These are phyloP conservation scores for Polychytrium aggregatum DNA, from an alignment of 192 early-diverging fungal species.

Conservation along the genomic window DNA sequence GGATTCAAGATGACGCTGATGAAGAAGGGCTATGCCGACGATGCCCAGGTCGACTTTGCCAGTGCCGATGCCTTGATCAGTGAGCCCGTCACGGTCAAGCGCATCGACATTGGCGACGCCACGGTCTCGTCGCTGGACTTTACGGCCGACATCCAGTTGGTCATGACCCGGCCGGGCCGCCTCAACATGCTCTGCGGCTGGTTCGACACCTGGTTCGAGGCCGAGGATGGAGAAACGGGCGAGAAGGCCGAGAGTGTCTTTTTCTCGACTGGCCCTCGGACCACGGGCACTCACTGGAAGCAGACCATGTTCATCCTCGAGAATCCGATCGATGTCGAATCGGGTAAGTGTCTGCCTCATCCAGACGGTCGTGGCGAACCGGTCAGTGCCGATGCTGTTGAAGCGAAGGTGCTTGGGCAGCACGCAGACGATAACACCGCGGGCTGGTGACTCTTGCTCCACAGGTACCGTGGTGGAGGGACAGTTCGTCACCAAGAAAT, in stretches of 20 bases:
- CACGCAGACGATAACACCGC: background rate
- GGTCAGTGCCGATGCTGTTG: background rate
- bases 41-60: conserved; percentile 76
- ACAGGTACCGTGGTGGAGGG: conserved; percentile 41
- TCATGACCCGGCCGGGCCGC: conserved; percentile 39
- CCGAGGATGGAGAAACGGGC: conserved; percentile 48
- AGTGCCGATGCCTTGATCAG: conserved; percentile 56
- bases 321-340: conserved; percentile 40
- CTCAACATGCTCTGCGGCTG: conserved; percentile 68
- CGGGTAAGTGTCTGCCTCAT: conserved; percentile 10
- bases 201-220: conserved; percentile 74
- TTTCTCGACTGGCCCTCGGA: conserved; percentile 64
- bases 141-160: conserved; percentile 46
- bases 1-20: conserved; percentile 87
- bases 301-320: conserved; percentile 76
- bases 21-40: conserved; percentile 59
- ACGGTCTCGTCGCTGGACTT: conserved; percentile 51
- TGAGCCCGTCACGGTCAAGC: conserved; percentile 41
- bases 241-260: conserved; percentile 20
- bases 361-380: too few species aligned
- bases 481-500: conserved; percentile 54
- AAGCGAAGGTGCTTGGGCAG: conserved; percentile 1
- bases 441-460: background rate
- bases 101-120: conserved; percentile 2
- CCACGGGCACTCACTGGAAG: conserved; percentile 94